These are phyloP conservation scores for Rubroboletus satanas DNA, from an alignment of 768 basidiomycete genomes.

Conservation along the genomic window DNA sequence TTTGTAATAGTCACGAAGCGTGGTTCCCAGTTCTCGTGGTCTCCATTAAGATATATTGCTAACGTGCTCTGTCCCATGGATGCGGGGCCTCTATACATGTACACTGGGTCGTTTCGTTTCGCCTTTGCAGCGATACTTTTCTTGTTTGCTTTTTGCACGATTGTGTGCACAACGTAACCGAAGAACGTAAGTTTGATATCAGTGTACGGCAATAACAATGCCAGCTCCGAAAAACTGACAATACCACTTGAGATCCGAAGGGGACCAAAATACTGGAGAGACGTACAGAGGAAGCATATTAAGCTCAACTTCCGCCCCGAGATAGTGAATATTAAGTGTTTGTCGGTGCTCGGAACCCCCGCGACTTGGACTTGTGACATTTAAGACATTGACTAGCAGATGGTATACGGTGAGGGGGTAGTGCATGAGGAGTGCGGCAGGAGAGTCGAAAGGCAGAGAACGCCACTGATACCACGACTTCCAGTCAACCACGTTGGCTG, in stretches of 20 bases:
- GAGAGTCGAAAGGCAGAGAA: slow-evolving; percentile 39
- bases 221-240: slow-evolving; percentile 43
- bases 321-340: slow-evolving; percentile 33
- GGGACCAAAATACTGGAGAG: background rate
- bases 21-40: slow-evolving; percentile 26
- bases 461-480: slow-evolving; percentile 45
- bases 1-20: slow-evolving; percentile 16
- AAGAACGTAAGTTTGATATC: slow-evolving; percentile 43
- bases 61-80: slow-evolving; percentile 38
- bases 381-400: slow-evolving; percentile 34
- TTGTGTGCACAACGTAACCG: slow-evolving; percentile 31
- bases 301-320: slow-evolving; percentile 40
- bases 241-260: background rate
- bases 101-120: slow-evolving; percentile 29
- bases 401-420: slow-evolving; percentile 42
- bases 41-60: slow-evolving; percentile 34
- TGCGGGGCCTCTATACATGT: slow-evolving; percentile 35
- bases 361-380: slow-evolving; percentile 24
- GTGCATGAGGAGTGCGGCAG: slow-evolving; percentile 43
- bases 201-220: slow-evolving; percentile 41
- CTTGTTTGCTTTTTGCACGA: slow-evolving; percentile 32
- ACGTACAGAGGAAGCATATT: slow-evolving; percentile 40
- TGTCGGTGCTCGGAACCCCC: slow-evolving; percentile 23
- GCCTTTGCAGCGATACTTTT: slow-evolving; percentile 32
- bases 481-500: slow-evolving; percentile 37